A percentile compares a stretch with the other conserved stretches of the same genome.
Conservation (phyloP, 495 filamentous ascomycete genomes). For the Entonaema liquescens region DNA sequence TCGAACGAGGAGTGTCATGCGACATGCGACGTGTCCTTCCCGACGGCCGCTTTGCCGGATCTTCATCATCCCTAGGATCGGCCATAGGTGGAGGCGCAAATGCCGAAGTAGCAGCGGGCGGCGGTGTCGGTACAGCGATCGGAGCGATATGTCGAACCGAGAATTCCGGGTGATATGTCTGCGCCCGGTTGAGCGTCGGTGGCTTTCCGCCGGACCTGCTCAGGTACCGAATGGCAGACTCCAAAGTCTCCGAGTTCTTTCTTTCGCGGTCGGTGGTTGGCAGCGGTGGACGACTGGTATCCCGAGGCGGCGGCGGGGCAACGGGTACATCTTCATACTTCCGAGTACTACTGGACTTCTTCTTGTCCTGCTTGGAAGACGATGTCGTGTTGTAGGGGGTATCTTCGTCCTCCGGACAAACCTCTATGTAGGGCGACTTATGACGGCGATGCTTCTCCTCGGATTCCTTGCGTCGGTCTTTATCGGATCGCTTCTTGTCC, state of each 20-base stretch:
- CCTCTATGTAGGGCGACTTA: slow-evolving; percentile 48
- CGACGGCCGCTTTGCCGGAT: slow-evolving; percentile 44
- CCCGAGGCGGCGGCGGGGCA: slow-evolving; percentile 24
- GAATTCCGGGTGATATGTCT: slow-evolving; percentile 42
- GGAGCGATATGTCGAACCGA: slow-evolving; percentile 42
- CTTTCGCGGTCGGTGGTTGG: slow-evolving; percentile 38
- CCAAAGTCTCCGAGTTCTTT: slow-evolving; percentile 40
- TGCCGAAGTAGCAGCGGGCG: slow-evolving; percentile 34
- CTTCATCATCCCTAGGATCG: slow-evolving; percentile 36
- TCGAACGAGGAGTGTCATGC: slow-evolving; percentile 50
- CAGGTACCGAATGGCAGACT: slow-evolving; percentile 43
- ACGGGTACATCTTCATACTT: slow-evolving; percentile 48
- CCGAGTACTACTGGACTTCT: slow-evolving; percentile 51
- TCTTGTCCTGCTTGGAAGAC: slow-evolving; percentile 50
- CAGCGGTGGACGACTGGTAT: slow-evolving; percentile 24
- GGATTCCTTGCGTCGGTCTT: slow-evolving; percentile 46
- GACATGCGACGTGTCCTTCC: slow-evolving; percentile 53
- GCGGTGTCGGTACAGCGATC: slow-evolving; percentile 48
- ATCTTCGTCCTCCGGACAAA: slow-evolving; percentile 45
- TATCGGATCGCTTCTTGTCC: slow-evolving; percentile 47
- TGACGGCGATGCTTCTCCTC: slow-evolving; percentile 51
- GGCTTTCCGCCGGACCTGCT: slow-evolving; percentile 39
- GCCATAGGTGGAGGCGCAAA: slow-evolving; percentile 41
- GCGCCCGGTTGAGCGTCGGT: slow-evolving; percentile 36
- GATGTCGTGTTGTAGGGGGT: slow-evolving; percentile 33